These are phyloP conservation scores for Cicer chorassanicum DNA, from an alignment of 306 rosid genomes.

Conservation along the genomic window DNA sequence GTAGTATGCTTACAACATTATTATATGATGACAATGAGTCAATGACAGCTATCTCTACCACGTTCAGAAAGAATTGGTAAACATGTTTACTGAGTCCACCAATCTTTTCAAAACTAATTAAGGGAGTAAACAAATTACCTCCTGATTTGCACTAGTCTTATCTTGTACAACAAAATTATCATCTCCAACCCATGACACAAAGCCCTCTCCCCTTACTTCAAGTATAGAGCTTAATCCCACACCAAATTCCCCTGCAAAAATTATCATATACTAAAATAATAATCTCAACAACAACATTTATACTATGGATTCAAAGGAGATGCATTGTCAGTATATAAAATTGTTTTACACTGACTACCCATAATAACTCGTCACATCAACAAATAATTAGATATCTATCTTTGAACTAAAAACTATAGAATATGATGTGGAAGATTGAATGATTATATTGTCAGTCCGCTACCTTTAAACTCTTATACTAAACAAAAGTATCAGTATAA, in stretches of 20 bases:
- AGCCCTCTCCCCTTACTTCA: constrained; percentile 64
- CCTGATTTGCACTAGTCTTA: constrained; percentile 53
- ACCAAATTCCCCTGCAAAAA: constrained; percentile 63
- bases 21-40: neutral
- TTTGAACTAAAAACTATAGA: no score
- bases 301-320: no score
- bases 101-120: neutral
- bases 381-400: no score
- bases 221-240: constrained; percentile 72
- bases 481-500: neutral
- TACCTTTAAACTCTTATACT: neutral
- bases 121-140: constrained; percentile 54
- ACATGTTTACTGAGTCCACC: neutral
- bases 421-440: no score
- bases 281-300: constrained; percentile 20
- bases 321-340: no score
- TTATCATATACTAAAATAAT: constrained; percentile 15
- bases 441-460: no score
- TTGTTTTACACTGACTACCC: no score
- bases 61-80: constrained; percentile 20
- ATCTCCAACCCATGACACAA: constrained; percentile 68
- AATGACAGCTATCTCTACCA: neutral
- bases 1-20: constrained; percentile 11
- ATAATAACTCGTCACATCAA: no score
- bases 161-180: constrained; percentile 73